Evolutionary conservation across 257 asterid genomes (phyloP), one percentile per base, ranked within the genome.

Genomic region (Gentiana dahurica): DNA sequence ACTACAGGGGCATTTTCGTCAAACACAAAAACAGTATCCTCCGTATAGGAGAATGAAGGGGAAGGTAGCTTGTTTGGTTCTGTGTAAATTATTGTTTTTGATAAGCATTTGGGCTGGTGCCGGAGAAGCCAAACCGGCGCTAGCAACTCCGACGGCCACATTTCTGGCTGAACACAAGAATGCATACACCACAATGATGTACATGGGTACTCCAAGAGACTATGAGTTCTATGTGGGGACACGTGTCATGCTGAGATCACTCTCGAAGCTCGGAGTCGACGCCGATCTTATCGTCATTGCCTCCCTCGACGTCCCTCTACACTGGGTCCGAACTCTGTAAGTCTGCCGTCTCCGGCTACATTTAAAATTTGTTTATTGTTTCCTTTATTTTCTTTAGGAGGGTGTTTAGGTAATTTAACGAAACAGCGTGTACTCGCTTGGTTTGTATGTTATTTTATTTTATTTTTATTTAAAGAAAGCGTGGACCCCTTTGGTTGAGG

Each of bases 201-300:
- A 90, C 41, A 90, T 87, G 98, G 98, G 98, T 0, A 90, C 98
- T 5, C 96, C 98, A 0, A 71, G 98, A 51, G 98, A 90, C 63
- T 90, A 90, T 65, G 98, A 90, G 63, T 90, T 87, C 79, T 90
- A 90, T 64, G 68, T 82, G 24, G 96, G 94, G 15, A 79, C 79
- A 44, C 90, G 98, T 41, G 98, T 90, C 63, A 77, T 90, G 96
- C 81, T 90, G 39, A 77, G 75, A 67, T 84, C 96, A 0, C 85
- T 90, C 49, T 36, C 62, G 7, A 57, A 65, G 52, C 86, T 87
- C 0, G 57, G 69, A 12, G 94, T 75, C 47, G 80, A 79, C 35
- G 96, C 98, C 51, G 98, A 90, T 84, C 94, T 79, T 54, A 81
- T 90, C 71, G 95, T 90, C 79, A 87, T 90, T 72, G 95, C 98